Evolutionary conservation across 495 filamentous ascomycete species (phyloP).

Genomic region (Terfezia boudieri): DNA sequence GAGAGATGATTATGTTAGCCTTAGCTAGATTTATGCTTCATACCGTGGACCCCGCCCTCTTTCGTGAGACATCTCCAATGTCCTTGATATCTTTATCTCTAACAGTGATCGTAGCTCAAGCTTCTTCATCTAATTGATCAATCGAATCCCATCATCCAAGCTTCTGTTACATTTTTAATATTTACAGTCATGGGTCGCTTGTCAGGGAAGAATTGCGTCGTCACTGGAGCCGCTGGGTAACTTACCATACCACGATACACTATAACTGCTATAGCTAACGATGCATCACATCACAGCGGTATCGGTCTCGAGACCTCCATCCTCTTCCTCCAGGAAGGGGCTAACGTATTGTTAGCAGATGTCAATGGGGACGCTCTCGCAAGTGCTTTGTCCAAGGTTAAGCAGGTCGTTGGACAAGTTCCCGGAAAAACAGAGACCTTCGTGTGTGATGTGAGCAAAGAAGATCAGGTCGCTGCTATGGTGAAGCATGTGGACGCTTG

Average conservation of each 20-base stretch:
- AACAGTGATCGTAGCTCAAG: too few relatives aligned
- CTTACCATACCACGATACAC: constrained; percentile 17
- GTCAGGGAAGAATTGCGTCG: constrained; percentile 74
- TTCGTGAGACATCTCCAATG: too few relatives aligned
- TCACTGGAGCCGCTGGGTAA: constrained; percentile 85
- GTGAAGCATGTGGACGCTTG: constrained; percentile 53
- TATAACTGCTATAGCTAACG: constrained; percentile 1
- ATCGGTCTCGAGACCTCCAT: constrained; percentile 91
- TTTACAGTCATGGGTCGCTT: constrained; percentile 33
- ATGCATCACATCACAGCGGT: constrained; percentile 31
- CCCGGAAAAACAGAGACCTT: constrained; percentile 39
- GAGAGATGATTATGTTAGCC: too few relatives aligned
- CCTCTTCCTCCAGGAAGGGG: constrained; percentile 78
- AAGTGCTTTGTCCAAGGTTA: constrained; percentile 44
- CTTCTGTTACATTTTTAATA: too few relatives aligned
- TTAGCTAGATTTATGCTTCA: too few relatives aligned
- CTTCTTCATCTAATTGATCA: too few relatives aligned
- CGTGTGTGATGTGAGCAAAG: constrained; percentile 43
- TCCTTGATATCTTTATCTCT: too few relatives aligned
- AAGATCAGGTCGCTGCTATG: constrained; percentile 45
- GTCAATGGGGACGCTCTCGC: constrained; percentile 52
- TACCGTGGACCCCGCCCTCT: too few relatives aligned
- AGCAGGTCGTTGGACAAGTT: constrained; percentile 30
- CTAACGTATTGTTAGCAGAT: constrained; percentile 67
- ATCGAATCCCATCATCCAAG: too few relatives aligned